Percentiles rank a stretch among this genome's conserved stretches.
phyloP scores from a whole-genome alignment of 768 basidiomycete genomes.

The Baorangia bicolor region DNA sequence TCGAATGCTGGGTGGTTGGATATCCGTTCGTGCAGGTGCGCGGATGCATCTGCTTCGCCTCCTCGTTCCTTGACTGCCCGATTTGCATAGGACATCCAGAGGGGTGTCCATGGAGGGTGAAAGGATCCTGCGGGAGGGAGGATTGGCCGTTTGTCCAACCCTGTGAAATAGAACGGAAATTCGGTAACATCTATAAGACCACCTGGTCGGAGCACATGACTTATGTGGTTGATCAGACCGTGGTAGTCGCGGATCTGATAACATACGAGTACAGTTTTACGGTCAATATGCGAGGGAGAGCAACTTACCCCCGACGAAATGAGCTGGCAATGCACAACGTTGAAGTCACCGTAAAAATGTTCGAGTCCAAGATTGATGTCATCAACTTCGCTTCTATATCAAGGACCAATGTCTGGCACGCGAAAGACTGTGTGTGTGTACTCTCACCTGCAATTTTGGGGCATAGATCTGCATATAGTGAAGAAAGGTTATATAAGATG shows the following conservation, averaged over 20 bases:
- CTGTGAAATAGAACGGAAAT: slow-evolving; percentile 68
- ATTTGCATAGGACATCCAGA: slow-evolving; percentile 58
- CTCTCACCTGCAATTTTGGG: slow-evolving; percentile 63
- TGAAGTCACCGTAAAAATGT: slow-evolving; percentile 77
- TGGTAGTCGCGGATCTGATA: slow-evolving; percentile 67
- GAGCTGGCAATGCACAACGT: slow-evolving; percentile 71
- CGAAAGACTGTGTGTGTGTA: slow-evolving; percentile 4
- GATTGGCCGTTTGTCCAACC: slow-evolving; percentile 45
- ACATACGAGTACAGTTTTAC: slow-evolving; percentile 15
- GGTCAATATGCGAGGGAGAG: slow-evolving; percentile 4
- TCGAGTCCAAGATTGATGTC: slow-evolving; percentile 84
- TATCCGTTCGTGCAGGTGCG: slow-evolving; percentile 55
- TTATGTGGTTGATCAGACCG: slow-evolving; percentile 62
- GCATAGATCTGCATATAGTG: slow-evolving; percentile 52
- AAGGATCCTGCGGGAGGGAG: slow-evolving; percentile 42
- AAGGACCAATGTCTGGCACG: slow-evolving; percentile 3
- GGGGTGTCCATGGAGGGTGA: slow-evolving; percentile 56
- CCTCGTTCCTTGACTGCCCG: slow-evolving; percentile 56
- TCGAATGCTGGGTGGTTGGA: slow-evolving; percentile 55
- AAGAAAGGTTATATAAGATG: slow-evolving; percentile 15
- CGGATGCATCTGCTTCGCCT: slow-evolving; percentile 62
- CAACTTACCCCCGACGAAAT: slow-evolving; percentile 70
- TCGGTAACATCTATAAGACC: slow-evolving; percentile 68
- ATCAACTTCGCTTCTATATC: slow-evolving; percentile 71
- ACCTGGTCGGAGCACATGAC: slow-evolving; percentile 63